These are phyloP conservation scores for Starmerella vitae DNA, from an alignment of 805 yeast species.

Conservation along the genomic window DNA sequence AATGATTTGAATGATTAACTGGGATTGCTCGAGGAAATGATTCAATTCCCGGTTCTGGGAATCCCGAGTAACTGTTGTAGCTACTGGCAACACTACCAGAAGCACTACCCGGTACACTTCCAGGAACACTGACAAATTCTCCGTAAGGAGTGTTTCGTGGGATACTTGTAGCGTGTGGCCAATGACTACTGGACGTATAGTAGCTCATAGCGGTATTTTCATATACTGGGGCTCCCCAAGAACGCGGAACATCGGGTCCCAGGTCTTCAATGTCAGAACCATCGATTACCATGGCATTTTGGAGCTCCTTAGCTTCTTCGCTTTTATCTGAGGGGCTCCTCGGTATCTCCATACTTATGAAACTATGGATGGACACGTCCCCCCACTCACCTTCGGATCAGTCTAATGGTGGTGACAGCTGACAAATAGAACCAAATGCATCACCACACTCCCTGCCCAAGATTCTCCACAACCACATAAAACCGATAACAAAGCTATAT, in stretches of 20 bases:
- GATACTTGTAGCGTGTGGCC: conserved; percentile 9
- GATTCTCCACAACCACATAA: not conserved
- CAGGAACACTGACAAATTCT: conserved; percentile 1
- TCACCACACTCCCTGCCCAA: not conserved
- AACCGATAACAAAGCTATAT: not conserved
- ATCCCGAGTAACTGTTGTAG: not conserved
- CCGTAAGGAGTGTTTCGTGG: not conserved
- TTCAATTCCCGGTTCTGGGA: not conserved
- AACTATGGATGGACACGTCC: conserved; percentile 1
- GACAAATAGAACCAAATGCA: not conserved
- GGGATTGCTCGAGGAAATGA: not conserved
- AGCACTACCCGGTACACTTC: conserved; percentile 3
- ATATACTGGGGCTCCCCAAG: conserved; percentile 9
- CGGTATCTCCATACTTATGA: conserved; percentile 5
- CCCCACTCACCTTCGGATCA: not conserved
- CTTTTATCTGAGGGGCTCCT: conserved; percentile 9
- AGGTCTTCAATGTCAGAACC: conserved; percentile 19
- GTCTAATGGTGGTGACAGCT: not conserved
- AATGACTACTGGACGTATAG: conserved; percentile 15
- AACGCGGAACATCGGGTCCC: conserved; percentile 4
- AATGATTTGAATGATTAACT: not conserved
- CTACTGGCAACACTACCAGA: conserved; percentile 3
- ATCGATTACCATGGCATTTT: conserved; percentile 22
- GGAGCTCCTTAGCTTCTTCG: conserved; percentile 17
- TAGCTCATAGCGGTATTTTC: conserved; percentile 13